phyloP scores from a whole-genome alignment of 2,329 filamentous ascomycete species.

The Aspergillus fischeri region DNA sequence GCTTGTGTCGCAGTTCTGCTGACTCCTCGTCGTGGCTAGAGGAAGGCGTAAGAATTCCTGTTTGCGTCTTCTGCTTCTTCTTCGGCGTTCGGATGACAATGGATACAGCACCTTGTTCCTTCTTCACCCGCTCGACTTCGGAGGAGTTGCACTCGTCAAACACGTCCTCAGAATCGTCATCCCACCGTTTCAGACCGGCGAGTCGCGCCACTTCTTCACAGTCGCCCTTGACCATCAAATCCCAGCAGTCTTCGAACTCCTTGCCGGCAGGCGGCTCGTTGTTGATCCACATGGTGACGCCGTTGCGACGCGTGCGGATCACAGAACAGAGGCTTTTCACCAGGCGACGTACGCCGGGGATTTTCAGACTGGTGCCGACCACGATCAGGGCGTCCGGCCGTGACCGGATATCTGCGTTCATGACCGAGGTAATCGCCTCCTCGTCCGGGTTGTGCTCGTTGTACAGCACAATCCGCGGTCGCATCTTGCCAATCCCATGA shows the following conservation, averaged over 20 bases:
- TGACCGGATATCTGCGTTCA: conserved; percentile 76
- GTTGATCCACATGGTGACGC: conserved; percentile 92
- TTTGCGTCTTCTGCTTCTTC: conserved; percentile 32
- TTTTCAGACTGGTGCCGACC: conserved; percentile 91
- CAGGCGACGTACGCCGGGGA: conserved; percentile 84
- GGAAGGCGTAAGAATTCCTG: conserved; percentile 40
- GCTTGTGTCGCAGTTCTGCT: conserved; percentile 20
- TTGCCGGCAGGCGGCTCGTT: conserved; percentile 75
- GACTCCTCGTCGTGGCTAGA: conserved; percentile 37
- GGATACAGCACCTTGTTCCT: conserved; percentile 32
- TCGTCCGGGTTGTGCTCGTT: conserved; percentile 97
- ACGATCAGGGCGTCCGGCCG: conserved; percentile 90
- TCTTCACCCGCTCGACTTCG: conserved; percentile 42
- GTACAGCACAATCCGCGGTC: conserved; percentile 93
- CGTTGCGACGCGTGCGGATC: conserved; percentile 71
- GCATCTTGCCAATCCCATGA: conserved; percentile 83
- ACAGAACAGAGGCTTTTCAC: conserved; percentile 87
- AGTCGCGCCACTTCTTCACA: conserved; percentile 82
- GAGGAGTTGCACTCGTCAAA: conserved; percentile 43
- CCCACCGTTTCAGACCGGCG: conserved; percentile 58
- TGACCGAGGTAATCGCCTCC: conserved; percentile 90
- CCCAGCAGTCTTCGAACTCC: conserved; percentile 90
- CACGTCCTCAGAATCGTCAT: conserved; percentile 44
- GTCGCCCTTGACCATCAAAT: conserved; percentile 79
- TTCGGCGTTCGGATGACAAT: conserved; percentile 40